Conservation (phyloP, 2,329 filamentous ascomycete genomes). For the Coniosporium tulheliwenetii region DNA sequence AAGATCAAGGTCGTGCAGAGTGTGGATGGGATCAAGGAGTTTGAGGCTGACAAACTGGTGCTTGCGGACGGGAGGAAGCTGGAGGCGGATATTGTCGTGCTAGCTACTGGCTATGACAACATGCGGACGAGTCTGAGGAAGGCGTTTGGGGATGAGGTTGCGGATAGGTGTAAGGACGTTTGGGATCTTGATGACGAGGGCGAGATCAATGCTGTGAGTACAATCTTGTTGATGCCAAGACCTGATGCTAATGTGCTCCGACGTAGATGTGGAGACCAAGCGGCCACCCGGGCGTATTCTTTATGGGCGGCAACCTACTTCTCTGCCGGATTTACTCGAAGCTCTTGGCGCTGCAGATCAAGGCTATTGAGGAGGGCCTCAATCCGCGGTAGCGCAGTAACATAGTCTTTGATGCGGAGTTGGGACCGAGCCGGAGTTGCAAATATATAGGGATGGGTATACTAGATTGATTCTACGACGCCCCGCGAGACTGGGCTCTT, state of each 20-base stretch:
- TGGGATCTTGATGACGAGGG: conserved; percentile 24
- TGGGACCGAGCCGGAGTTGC: too few species aligned
- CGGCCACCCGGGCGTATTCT: conserved; percentile 24
- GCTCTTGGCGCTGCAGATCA: conserved; percentile 24
- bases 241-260: neutral
- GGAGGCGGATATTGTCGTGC: conserved; percentile 45
- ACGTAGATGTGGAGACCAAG: conserved; percentile 21
- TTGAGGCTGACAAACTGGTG: conserved; percentile 27
- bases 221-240: neutral
- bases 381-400: neutral
- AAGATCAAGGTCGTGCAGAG: conserved; percentile 42
- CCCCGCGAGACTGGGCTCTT: too few species aligned
- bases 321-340: conserved; percentile 20
- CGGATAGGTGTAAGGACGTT: conserved; percentile 37
- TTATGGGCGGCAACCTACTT: conserved; percentile 21
- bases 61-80: conserved; percentile 38
- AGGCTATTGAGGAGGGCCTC: conserved; percentile 21
- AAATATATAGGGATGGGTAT: too few species aligned
- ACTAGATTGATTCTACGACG: too few species aligned
- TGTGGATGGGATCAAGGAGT: conserved; percentile 34
- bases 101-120: conserved; percentile 44
- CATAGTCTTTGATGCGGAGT: too few species aligned
- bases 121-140: conserved; percentile 48
- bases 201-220: conserved; percentile 13
- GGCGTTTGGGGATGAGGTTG: conserved; percentile 47